Evolutionary conservation across 495 filamentous ascomycete species (phyloP).

Genomic region (Penicillium dipodomyicola): DNA sequence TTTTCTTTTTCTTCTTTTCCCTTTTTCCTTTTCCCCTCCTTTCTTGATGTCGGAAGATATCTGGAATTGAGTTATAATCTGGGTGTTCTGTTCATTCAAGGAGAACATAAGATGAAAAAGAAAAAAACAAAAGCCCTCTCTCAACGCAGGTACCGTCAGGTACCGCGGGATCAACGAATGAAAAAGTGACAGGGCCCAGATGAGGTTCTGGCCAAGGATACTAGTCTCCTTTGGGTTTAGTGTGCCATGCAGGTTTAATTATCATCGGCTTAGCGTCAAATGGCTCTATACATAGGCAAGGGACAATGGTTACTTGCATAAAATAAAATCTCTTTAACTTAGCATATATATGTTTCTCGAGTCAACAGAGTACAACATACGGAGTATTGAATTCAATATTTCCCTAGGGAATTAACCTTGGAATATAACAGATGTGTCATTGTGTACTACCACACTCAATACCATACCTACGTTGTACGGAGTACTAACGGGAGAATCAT

Average conservation of each 20-base stretch:
- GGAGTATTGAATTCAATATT: background rate
- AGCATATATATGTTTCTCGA: background rate
- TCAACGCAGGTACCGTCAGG: slow-evolving; percentile 17
- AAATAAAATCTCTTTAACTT: no score
- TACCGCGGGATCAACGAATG: slow-evolving; percentile 19
- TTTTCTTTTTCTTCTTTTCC: background rate
- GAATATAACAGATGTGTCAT: background rate
- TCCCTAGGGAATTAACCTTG: no score
- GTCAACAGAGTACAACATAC: no score
- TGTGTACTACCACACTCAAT: background rate
- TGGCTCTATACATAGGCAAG: background rate
- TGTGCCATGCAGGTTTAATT: slow-evolving; percentile 22
- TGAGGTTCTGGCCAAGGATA: slow-evolving; percentile 15
- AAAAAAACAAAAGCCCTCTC: background rate
- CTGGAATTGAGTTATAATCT: background rate
- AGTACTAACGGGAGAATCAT: slow-evolving; percentile 4
- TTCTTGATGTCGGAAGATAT: background rate
- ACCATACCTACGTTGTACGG: background rate
- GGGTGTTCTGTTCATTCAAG: background rate
- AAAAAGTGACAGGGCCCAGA: slow-evolving; percentile 8
- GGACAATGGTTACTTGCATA: background rate
- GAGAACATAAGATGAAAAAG: background rate
- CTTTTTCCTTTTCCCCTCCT: no score
- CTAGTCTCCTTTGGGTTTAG: slow-evolving; percentile 14
- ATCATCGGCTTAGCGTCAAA: background rate